phyloP scores from a whole-genome alignment of 2,329 filamentous ascomycete genomes.

The Monilinia laxa region DNA sequence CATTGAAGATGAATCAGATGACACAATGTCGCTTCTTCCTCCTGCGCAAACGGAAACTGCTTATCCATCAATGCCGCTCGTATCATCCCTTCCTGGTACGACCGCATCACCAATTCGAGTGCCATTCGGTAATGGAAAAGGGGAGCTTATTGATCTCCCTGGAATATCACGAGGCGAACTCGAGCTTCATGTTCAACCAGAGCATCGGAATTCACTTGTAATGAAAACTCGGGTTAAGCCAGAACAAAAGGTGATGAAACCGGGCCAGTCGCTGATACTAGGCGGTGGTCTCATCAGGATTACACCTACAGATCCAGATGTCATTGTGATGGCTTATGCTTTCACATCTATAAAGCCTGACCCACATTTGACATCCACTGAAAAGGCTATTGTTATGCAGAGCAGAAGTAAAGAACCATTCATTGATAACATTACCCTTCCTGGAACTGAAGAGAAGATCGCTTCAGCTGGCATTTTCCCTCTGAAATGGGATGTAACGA shows the following conservation, averaged over 20 bases:
- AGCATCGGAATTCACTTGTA: constrained; percentile 65
- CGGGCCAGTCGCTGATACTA: constrained; percentile 76
- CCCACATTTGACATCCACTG: constrained; percentile 70
- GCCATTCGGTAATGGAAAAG: constrained; percentile 80
- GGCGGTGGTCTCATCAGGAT: constrained; percentile 80
- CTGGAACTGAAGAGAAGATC: constrained; percentile 58
- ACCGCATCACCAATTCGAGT: constrained; percentile 94
- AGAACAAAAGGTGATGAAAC: constrained; percentile 69
- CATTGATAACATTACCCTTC: constrained; percentile 62
- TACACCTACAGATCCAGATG: constrained; percentile 66
- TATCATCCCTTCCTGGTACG: constrained; percentile 85
- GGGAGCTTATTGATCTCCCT: constrained; percentile 90
- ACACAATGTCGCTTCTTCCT: constrained; percentile 61
- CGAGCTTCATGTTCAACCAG: constrained; percentile 66
- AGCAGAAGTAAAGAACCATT: constrained; percentile 58
- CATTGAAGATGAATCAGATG: constrained; percentile 24
- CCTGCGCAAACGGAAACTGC: constrained; percentile 70
- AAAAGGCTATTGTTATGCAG: constrained; percentile 77
- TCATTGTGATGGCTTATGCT: constrained; percentile 75
- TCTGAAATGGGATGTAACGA: constrained; percentile 81
- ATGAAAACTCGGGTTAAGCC: constrained; percentile 78
- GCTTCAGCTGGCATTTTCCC: constrained; percentile 71
- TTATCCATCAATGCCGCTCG: constrained; percentile 81
- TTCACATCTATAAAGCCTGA: constrained; percentile 72
- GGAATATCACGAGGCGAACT: constrained; percentile 75